Evolutionary conservation across 495 filamentous ascomycete species (phyloP).

Genomic region (Aspergillus affinis): DNA sequence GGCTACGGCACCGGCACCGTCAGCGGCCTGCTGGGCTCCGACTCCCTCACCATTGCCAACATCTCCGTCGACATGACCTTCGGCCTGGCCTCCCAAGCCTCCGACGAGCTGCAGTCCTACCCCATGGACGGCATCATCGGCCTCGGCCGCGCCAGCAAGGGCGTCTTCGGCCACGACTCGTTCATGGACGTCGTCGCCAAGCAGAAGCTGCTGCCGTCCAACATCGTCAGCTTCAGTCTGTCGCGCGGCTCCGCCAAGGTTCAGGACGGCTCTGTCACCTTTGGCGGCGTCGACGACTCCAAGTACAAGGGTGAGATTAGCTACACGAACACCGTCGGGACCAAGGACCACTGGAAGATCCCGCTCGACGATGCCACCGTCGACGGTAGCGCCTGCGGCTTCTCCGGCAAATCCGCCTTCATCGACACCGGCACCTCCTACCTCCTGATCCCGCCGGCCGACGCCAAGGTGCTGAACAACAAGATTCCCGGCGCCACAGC

Average conservation of each 20-base stretch:
- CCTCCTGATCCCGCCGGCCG: conserved; percentile 62
- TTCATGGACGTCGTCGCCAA: conserved; percentile 63
- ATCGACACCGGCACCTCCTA: conserved; percentile 84
- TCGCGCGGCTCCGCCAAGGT: conserved; percentile 59
- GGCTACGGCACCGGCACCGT: conserved; percentile 73
- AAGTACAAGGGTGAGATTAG: conserved; percentile 65
- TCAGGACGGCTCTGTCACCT: conserved; percentile 74
- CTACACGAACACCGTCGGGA: conserved; percentile 52
- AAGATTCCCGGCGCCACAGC: conserved; percentile 59
- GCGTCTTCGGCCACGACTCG: conserved; percentile 49
- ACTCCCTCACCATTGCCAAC: conserved; percentile 64
- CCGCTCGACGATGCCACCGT: conserved; percentile 60
- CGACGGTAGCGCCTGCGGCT: conserved; percentile 50
- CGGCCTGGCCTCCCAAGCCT: conserved; percentile 65
- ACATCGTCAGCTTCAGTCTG: conserved; percentile 68
- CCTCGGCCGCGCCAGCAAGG: conserved; percentile 54
- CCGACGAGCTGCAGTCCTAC: conserved; percentile 67
- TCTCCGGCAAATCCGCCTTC: conserved; percentile 57
- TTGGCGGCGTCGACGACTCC: conserved; percentile 65
- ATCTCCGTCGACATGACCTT: conserved; percentile 62
- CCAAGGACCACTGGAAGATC: conserved; percentile 62
- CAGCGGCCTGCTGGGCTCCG: conserved; percentile 58
- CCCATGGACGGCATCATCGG: conserved; percentile 88
- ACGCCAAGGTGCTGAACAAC: conserved; percentile 64
- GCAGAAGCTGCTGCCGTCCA: conserved; percentile 56